phyloP scores from a whole-genome alignment of 345 rosid species.

The Salix exigua region DNA sequence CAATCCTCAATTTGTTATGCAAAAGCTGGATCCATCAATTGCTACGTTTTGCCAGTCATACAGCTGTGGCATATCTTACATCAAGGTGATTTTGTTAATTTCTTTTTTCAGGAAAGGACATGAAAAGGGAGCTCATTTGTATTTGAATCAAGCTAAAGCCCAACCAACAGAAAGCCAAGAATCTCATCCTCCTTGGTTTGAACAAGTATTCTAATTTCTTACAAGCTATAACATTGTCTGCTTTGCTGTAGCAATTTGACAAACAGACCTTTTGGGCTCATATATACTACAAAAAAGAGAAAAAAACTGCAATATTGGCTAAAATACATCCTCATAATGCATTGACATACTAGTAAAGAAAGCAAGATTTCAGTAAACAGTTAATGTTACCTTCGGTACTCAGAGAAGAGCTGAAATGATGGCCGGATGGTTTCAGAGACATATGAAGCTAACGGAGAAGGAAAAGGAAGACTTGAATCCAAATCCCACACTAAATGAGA shows the following conservation, averaged over 20 bases:
- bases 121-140: too few species aligned
- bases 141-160: too few species aligned
- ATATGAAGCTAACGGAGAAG: slow-evolving; percentile 60
- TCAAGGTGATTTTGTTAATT: too few species aligned
- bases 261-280: neutral
- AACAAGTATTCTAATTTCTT: neutral
- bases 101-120: too few species aligned
- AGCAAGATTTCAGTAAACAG: neutral
- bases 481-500: slow-evolving; percentile 73
- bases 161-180: neutral
- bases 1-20: too few species aligned
- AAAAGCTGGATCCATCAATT: too few species aligned
- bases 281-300: neutral
- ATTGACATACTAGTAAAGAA: neutral
- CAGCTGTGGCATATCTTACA: too few species aligned
- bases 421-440: slow-evolving; percentile 64
- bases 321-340: neutral
- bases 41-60: too few species aligned
- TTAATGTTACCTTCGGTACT: slow-evolving; percentile 54
- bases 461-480: slow-evolving; percentile 77
- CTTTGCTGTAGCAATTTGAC: neutral
- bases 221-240: neutral
- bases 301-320: neutral
- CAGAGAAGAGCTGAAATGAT: slow-evolving; percentile 68
- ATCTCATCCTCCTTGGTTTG: neutral